A percentile compares a stretch with the other conserved stretches of the same genome.
Evolutionary conservation across 225 moss, liverwort and hornwort genomes (phyloP).

Genomic region (Climacium dendroides): DNA sequence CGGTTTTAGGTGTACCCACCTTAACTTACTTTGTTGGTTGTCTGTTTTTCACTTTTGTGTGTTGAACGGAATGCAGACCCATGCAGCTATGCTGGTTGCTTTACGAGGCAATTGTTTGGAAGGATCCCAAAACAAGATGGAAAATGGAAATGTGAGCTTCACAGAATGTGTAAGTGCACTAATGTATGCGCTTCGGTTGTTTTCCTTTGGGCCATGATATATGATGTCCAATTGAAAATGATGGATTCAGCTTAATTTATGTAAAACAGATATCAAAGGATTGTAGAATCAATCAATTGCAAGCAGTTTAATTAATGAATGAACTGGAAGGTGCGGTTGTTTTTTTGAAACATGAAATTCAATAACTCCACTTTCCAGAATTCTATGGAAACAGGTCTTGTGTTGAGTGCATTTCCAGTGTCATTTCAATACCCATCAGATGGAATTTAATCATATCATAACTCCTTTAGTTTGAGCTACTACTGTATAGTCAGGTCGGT

Average conservation of each 20-base stretch:
- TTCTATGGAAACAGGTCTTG: neutral
- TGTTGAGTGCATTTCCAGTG: neutral
- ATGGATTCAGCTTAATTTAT: neutral
- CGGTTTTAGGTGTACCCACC: too few species aligned
- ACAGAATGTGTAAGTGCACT: conserved; percentile 62
- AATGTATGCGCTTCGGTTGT: conserved; percentile 57
- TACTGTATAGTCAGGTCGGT: too few species aligned
- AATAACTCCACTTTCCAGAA: neutral
- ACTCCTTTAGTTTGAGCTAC: too few species aligned
- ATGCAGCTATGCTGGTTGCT: too few species aligned
- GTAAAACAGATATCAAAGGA: neutral
- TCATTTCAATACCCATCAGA: neutral
- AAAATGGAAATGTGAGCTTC: conserved; percentile 53
- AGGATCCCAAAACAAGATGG: conserved; percentile 47
- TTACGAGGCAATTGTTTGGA: conserved; percentile 26
- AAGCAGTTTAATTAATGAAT: neutral
- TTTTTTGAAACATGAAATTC: neutral
- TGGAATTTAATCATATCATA: neutral
- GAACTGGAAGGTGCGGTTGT: too few species aligned
- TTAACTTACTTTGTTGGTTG: too few species aligned
- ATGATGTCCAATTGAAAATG: neutral
- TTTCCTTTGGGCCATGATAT: conserved; percentile 64
- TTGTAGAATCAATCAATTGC: neutral
- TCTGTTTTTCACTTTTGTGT: neutral
- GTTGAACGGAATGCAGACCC: too few species aligned